These are phyloP conservation scores for Macaranga tanarius DNA, from an alignment of 441 rosid genomes.

Conservation along the genomic window DNA sequence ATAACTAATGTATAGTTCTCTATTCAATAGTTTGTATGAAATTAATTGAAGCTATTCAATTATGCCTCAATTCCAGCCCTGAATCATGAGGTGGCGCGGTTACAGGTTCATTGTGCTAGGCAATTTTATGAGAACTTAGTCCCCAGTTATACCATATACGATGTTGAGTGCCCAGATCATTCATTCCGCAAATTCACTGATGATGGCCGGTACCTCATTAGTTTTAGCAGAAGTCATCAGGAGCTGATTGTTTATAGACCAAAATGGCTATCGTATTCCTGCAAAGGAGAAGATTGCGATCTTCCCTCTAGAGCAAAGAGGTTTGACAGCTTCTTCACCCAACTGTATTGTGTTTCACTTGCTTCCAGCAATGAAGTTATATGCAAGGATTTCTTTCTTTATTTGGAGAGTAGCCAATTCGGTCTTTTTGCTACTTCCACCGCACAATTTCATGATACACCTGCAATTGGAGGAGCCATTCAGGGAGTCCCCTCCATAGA, in stretches of 20 bases:
- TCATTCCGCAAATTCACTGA: slow-evolving; percentile 91
- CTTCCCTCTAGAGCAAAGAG: slow-evolving; percentile 65
- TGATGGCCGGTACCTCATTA: slow-evolving; percentile 88
- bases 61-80: slow-evolving; percentile 8
- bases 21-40: background rate
- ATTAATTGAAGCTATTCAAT: background rate
- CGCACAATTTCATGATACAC: slow-evolving; percentile 78
- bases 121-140: slow-evolving; percentile 89
- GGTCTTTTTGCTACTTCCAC: slow-evolving; percentile 94
- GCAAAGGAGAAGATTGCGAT: slow-evolving; percentile 57
- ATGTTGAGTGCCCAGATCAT: slow-evolving; percentile 86
- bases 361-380: slow-evolving; percentile 80
- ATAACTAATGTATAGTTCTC: background rate
- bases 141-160: slow-evolving; percentile 78
- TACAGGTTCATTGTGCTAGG: slow-evolving; percentile 80
- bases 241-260: slow-evolving; percentile 93
- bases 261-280: slow-evolving; percentile 73
- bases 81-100: slow-evolving; percentile 16
- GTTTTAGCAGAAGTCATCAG: slow-evolving; percentile 81
- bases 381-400: slow-evolving; percentile 92
- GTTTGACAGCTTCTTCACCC: slow-evolving; percentile 87
- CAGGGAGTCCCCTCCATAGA: slow-evolving; percentile 88
- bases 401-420: slow-evolving; percentile 55
- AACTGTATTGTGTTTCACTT: slow-evolving; percentile 67
- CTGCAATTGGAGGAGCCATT: slow-evolving; percentile 64